Conservation (phyloP, 176 grass and related monocot species). For the Juncus inflexus region DNA sequence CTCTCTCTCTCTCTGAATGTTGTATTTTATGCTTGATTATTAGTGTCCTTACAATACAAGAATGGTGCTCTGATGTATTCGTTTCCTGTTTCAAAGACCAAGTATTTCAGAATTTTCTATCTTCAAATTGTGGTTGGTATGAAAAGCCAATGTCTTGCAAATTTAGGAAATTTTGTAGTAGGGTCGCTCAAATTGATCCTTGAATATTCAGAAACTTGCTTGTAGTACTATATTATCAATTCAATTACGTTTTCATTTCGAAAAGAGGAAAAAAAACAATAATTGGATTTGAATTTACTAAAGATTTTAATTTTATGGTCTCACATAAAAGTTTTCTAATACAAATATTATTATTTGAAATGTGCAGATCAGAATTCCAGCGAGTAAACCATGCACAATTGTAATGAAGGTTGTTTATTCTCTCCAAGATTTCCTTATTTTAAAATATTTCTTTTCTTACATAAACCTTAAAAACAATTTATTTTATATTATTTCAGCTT, state of each 20-base stretch:
- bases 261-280: background rate
- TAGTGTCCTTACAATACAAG: too few relatives aligned
- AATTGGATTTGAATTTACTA: background rate
- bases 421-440: background rate
- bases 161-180: too few relatives aligned
- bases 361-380: conserved; percentile 50
- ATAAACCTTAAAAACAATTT: background rate
- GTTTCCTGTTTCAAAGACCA: too few relatives aligned
- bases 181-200: too few relatives aligned
- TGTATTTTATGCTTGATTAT: too few relatives aligned
- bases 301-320: too few relatives aligned
- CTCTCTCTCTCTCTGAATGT: background rate
- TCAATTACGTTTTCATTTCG: background rate
- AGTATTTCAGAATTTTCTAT: too few relatives aligned
- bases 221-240: too few relatives aligned
- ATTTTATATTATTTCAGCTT: conserved; percentile 45
- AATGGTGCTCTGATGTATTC: background rate
- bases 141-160: too few relatives aligned
- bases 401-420: conserved; percentile 52
- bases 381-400: conserved; percentile 54
- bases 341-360: background rate
- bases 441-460: background rate
- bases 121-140: too few relatives aligned
- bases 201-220: too few relatives aligned
- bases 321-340: too few relatives aligned